Conservation (phyloP, 192 early-diverging fungal species). For the Coemansia interrupta region DNA sequence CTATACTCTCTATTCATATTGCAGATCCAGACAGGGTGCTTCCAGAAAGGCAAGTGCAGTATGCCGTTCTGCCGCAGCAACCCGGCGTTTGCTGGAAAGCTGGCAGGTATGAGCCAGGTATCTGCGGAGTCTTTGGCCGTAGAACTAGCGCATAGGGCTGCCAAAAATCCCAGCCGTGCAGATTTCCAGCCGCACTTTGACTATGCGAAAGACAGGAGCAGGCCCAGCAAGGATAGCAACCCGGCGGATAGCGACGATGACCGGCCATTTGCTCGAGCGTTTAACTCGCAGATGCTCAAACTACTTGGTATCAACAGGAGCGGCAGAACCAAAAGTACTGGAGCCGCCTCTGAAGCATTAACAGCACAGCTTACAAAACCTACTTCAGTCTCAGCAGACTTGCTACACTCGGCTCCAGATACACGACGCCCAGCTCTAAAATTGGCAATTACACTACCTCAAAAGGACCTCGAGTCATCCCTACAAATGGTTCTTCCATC, state of each 20-base stretch:
- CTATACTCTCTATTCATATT: not conserved
- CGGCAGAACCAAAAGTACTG: not conserved
- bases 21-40: not conserved
- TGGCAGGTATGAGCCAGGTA: constrained; percentile 4
- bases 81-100: constrained; percentile 2
- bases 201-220: not conserved
- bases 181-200: constrained; percentile 27
- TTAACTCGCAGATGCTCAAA: not conserved
- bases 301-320: not conserved
- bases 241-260: not conserved
- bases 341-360: not conserved
- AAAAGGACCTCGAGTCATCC: not conserved
- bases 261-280: not conserved
- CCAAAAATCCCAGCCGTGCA: not conserved
- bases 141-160: constrained; percentile 24
- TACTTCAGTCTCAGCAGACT: not conserved
- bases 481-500: not conserved
- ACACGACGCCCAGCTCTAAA: not conserved
- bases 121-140: constrained; percentile 13
- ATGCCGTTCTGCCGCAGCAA: constrained; percentile 26
- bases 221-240: not conserved
- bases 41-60: not conserved
- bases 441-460: not conserved
- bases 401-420: too few relatives aligned
- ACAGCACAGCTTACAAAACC: not conserved